A percentile compares a stretch with the other conserved stretches of the same genome.
phyloP scores from a whole-genome alignment of 2,329 filamentous ascomycete species.

The Lachnellula subtilissima region DNA sequence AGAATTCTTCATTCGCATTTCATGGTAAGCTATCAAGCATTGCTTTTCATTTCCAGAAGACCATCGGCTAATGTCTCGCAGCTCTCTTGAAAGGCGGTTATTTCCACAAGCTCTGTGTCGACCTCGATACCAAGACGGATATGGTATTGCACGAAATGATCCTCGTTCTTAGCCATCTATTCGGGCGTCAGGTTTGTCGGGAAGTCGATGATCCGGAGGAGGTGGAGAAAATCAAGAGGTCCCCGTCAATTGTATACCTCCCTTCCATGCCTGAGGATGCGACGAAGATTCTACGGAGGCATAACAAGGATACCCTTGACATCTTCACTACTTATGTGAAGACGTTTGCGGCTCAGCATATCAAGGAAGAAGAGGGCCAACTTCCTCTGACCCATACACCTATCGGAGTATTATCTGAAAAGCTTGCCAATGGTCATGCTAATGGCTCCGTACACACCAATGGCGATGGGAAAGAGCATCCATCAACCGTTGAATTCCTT shows the following conservation, averaged over 20 bases:
- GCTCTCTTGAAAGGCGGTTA: constrained; percentile 65
- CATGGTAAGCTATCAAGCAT: constrained; percentile 42
- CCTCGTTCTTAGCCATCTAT: constrained; percentile 66
- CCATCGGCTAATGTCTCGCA: constrained; percentile 13
- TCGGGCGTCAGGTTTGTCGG: constrained; percentile 53
- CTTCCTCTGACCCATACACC: constrained; percentile 28
- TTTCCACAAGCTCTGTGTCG: constrained; percentile 58
- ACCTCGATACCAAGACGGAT: constrained; percentile 45
- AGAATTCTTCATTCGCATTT: constrained; percentile 72
- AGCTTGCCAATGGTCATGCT: constrained; percentile 11
- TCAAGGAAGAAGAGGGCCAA: constrained; percentile 25
- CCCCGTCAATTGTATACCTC: constrained; percentile 62
- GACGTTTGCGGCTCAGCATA: constrained; percentile 63
- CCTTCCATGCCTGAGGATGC: constrained; percentile 56
- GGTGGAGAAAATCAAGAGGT: constrained; percentile 46
- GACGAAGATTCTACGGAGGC: constrained; percentile 48
- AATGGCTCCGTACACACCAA: constrained; percentile 8
- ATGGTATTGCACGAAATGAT: constrained; percentile 57
- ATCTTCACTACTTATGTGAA: constrained; percentile 66
- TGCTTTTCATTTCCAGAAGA: background rate
- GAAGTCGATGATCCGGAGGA: constrained; percentile 46
- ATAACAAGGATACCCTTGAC: constrained; percentile 61
- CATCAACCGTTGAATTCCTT: constrained; percentile 14
- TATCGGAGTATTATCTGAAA: constrained; percentile 17
- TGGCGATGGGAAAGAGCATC: constrained; percentile 4